Evolutionary conservation across 805 yeast genomes (phyloP).

Genomic region (Cyberlindnera meyerae): DNA sequence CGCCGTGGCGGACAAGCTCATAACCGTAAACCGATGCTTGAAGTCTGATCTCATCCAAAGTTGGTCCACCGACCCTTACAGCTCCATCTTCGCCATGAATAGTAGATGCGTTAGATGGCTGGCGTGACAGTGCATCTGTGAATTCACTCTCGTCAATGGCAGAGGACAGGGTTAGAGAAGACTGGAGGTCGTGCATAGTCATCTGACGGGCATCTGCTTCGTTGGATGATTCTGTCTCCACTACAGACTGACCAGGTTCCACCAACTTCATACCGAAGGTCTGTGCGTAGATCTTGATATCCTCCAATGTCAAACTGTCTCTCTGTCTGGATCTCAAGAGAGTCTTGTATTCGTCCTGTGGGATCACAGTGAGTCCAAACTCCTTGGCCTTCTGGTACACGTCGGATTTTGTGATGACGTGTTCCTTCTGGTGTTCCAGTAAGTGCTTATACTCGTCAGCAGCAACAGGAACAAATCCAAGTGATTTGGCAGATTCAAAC

Average conservation of each 20-base stretch:
- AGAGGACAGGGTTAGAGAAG: slow-evolving; percentile 23
- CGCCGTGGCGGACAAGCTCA: slow-evolving; percentile 10
- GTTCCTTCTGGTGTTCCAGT: slow-evolving; percentile 27
- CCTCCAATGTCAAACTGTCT: slow-evolving; percentile 27
- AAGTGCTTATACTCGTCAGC: slow-evolving; percentile 31
- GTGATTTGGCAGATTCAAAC: slow-evolving; percentile 29
- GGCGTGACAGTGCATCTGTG: slow-evolving; percentile 28
- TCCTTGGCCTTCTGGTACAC: slow-evolving; percentile 33
- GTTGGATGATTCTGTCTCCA: not conserved
- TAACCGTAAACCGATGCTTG: slow-evolving; percentile 20
- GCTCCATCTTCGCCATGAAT: slow-evolving; percentile 13
- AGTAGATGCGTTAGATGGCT: slow-evolving; percentile 24
- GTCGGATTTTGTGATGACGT: slow-evolving; percentile 29
- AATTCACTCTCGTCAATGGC: slow-evolving; percentile 26
- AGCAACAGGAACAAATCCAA: slow-evolving; percentile 31
- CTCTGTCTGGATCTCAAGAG: slow-evolving; percentile 28
- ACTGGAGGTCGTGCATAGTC: slow-evolving; percentile 13
- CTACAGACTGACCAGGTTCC: slow-evolving; percentile 15
- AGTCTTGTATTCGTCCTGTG: slow-evolving; percentile 38
- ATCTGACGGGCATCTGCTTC: slow-evolving; percentile 5
- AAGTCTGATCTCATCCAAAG: slow-evolving; percentile 17
- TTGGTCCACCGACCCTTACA: slow-evolving; percentile 3
- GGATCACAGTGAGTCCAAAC: slow-evolving; percentile 39
- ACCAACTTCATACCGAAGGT: slow-evolving; percentile 32
- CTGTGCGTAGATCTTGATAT: slow-evolving; percentile 31